phyloP scores from a whole-genome alignment of 306 rosid species.

The Comarum palustre region DNA sequence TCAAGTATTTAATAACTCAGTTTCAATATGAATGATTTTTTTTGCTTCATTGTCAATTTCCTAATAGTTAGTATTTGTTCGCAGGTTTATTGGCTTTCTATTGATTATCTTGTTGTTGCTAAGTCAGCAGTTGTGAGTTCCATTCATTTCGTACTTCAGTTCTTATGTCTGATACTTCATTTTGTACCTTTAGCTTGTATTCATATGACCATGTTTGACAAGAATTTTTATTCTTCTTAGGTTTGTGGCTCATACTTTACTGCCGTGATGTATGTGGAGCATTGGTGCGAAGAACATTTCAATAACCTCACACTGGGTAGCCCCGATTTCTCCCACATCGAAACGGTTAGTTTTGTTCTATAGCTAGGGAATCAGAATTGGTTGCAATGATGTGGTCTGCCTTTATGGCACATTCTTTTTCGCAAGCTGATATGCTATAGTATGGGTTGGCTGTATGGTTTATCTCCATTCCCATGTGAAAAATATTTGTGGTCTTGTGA shows the following conservation, averaged over 20 bases:
- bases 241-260: constrained; percentile 83
- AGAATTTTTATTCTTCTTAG: constrained; percentile 33
- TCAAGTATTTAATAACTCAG: not conserved
- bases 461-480: not conserved
- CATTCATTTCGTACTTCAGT: constrained; percentile 10
- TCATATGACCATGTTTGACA: constrained; percentile 19
- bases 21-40: constrained; percentile 4
- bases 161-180: constrained; percentile 11
- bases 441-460: not conserved
- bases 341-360: constrained; percentile 46
- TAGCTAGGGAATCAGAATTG: not conserved
- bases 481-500: not conserved
- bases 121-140: constrained; percentile 79
- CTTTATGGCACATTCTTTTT: constrained; percentile 11
- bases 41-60: constrained; percentile 4
- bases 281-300: constrained; percentile 92
- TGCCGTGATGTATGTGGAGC: constrained; percentile 78
- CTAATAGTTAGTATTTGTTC: constrained; percentile 30
- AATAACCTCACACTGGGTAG: constrained; percentile 64
- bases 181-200: not conserved
- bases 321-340: constrained; percentile 77
- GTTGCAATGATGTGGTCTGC: constrained; percentile 10
- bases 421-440: not conserved
- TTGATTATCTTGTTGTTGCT: constrained; percentile 81
- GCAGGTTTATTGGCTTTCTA: constrained; percentile 87